Conservation (phyloP, 2,329 filamentous ascomycete species). For the Xylariales sp. region DNA sequence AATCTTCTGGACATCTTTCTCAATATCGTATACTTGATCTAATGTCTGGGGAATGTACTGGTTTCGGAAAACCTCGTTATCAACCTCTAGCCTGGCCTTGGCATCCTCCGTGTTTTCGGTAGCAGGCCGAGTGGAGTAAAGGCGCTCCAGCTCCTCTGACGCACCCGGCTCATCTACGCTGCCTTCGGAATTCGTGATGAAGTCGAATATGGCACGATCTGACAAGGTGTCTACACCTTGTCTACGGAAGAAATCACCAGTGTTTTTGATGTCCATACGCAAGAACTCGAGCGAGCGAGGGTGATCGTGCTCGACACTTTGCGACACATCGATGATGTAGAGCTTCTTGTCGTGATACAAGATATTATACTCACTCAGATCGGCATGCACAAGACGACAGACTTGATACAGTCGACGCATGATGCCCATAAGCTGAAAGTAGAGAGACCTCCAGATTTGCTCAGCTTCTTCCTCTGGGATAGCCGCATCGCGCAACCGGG, state of each 20-base stretch:
- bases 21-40: constrained; percentile 93
- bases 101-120: constrained; percentile 46
- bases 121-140: constrained; percentile 56
- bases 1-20: constrained; percentile 80
- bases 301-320: constrained; percentile 96
- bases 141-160: constrained; percentile 55
- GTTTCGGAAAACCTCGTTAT: constrained; percentile 89
- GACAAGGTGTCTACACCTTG: constrained; percentile 78
- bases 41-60: constrained; percentile 96
- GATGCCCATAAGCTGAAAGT: constrained; percentile 77
- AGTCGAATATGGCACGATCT: constrained; percentile 79
- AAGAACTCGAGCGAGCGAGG: constrained; percentile 89
- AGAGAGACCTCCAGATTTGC: constrained; percentile 71
- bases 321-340: constrained; percentile 95
- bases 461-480: constrained; percentile 65
- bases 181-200: constrained; percentile 64
- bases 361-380: constrained; percentile 97
- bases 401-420: constrained; percentile 93
- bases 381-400: constrained; percentile 88
- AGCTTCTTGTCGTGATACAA: constrained; percentile 79
- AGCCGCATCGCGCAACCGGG: constrained; percentile 81
- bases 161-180: constrained; percentile 59
- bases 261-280: constrained; percentile 98
- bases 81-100: constrained; percentile 62
- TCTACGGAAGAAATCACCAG: constrained; percentile 85